Evolutionary conservation across 495 filamentous ascomycete species (phyloP).

Genomic region (Endocarpon pusillum): DNA sequence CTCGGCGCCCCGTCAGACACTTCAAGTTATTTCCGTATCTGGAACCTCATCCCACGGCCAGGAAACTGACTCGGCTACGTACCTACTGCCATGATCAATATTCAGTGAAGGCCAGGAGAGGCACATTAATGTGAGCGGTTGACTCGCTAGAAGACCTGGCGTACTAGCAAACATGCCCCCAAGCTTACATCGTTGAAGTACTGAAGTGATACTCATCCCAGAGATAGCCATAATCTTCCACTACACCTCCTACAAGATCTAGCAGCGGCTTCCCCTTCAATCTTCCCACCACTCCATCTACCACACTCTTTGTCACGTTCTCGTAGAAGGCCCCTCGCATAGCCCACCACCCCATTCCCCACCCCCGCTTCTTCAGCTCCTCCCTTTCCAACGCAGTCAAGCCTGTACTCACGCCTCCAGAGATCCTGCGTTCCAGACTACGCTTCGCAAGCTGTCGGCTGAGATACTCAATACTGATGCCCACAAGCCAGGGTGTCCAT

Average conservation of each 20-base stretch:
- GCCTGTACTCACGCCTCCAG: constrained; percentile 43
- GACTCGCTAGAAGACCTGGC: no score
- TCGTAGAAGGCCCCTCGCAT: constrained; percentile 95
- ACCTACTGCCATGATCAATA: no score
- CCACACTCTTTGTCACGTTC: constrained; percentile 68
- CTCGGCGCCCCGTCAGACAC: no score
- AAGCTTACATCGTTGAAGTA: constrained; percentile 42
- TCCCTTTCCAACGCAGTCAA: constrained; percentile 75
- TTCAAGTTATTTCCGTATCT: no score
- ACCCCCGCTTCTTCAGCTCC: constrained; percentile 68
- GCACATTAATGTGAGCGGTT: no score
- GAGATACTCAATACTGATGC: constrained; percentile 70
- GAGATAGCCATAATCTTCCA: constrained; percentile 92
- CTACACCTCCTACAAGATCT: constrained; percentile 58
- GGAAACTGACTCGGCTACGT: no score
- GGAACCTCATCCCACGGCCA: no score
- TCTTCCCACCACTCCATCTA: constrained; percentile 42
- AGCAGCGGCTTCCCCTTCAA: constrained; percentile 62
- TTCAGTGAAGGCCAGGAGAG: no score
- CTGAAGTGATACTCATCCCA: constrained; percentile 97
- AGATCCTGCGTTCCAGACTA: constrained; percentile 46
- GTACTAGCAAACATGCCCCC: no score
- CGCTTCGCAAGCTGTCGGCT: constrained; percentile 67
- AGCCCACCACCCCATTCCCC: constrained; percentile 84
- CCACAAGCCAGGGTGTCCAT: constrained; percentile 86